A percentile compares a stretch with the other conserved stretches of the same genome.
These are phyloP conservation scores for Beauveria sp. DNA, from an alignment of 2,329 filamentous ascomycete genomes.

Conservation along the genomic window DNA sequence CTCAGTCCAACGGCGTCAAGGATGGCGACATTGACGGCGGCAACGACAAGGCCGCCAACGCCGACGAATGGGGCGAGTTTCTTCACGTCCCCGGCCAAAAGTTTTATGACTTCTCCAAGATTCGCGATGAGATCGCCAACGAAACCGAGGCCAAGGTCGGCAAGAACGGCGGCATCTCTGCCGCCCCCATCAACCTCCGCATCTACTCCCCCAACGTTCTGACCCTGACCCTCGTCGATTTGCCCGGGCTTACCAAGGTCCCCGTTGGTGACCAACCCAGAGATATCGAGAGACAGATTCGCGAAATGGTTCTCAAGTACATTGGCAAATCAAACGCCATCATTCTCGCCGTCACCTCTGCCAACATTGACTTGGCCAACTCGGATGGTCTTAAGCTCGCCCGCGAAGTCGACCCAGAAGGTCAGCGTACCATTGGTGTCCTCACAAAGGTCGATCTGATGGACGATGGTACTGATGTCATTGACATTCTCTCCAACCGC, in stretches of 20 bases:
- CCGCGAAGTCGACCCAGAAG: constrained; percentile 92
- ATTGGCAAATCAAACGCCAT: constrained; percentile 98
- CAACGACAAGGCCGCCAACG: constrained; percentile 80
- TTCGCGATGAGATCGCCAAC: constrained; percentile 91
- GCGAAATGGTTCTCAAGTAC: constrained; percentile 97
- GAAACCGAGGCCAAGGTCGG: constrained; percentile 97
- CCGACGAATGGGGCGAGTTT: constrained; percentile 98
- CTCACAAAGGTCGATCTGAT: constrained; percentile 98
- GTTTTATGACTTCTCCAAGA: constrained; percentile 97
- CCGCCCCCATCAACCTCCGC: constrained; percentile 91
- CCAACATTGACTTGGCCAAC: constrained; percentile 97
- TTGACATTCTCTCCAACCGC: constrained; percentile 94
- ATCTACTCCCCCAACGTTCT: constrained; percentile 98
- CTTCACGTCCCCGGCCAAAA: constrained; percentile 96
- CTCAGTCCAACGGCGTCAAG: constrained; percentile 66
- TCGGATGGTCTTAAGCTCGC: constrained; percentile 96
- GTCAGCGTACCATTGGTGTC: constrained; percentile 95
- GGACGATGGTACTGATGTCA: constrained; percentile 97
- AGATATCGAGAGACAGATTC: constrained; percentile 94
- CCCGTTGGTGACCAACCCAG: constrained; percentile 93
- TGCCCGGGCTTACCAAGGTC: constrained; percentile 93
- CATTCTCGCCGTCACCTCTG: constrained; percentile 89
- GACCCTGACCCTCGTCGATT: constrained; percentile 90
- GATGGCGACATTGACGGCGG: constrained; percentile 56
- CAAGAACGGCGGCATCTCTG: constrained; percentile 91